Evolutionary conservation across 345 rosid genomes (phyloP), one percentile per base, ranked within the genome.

Genomic region (Erodium maritimum): DNA sequence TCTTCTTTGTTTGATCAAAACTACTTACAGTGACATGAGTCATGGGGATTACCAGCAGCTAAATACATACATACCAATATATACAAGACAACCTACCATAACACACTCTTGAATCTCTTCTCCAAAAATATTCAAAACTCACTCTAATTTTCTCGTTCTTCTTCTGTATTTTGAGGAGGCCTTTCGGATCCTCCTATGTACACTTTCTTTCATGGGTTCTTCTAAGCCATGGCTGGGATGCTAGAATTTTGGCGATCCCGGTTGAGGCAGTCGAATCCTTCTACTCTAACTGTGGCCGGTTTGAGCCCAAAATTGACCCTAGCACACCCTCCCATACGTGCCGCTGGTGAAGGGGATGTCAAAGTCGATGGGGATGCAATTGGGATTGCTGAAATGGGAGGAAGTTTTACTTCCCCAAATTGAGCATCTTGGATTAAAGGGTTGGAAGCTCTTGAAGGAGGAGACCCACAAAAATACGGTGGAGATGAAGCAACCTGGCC

Each of bases 241-340:
- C 95, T 80, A 17, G 96, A 85, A 80, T 75, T 89, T 34, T 81
- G 89, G 76, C 83, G 79, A 70, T 93, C 96, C 83, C 96, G 85
- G 80, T 79, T 83, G 67, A 93, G 94, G 82, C 99, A 93, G 78
- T 89, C 91, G 50, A 93, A 93, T 63, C 99, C 99, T 89, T 93
- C 99, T 83, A 93, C 91, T 79, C 96, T 89, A 93, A 89, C 95
- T 10, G 91, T 79, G 5, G 91, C 95, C 2, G 89, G 83, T 67
- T 85, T 89, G 21, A 76, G 79, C 66, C 99, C 99, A 21, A 86
- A 82, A 34, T 82, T 87, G 84, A 80, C 69, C 56, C 91, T 74
- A 34, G 54, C 84, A 61, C 90, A 89, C 58, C 95, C 90, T 62
- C 78, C 83, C 33, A 25, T 25, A 7, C 33, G 72, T 76, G 95